Conservation (phyloP, 208 protist species). For the Trypanosoma cruzi region DNA sequence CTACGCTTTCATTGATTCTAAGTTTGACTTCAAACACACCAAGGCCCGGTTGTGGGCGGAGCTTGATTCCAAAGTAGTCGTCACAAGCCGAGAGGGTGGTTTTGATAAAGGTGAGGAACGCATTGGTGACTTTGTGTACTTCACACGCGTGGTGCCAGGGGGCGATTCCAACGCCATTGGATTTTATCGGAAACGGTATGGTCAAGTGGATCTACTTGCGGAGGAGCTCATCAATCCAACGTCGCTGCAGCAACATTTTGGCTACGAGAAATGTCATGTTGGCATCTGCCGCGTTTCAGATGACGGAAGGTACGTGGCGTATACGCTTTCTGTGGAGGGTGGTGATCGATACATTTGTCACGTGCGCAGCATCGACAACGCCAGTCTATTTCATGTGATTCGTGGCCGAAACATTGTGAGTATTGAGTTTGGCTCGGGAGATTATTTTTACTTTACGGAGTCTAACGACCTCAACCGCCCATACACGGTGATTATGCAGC, state of each 20-base stretch:
- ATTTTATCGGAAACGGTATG: slow-evolving; percentile 90
- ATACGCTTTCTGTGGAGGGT: slow-evolving; percentile 90
- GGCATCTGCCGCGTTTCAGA: slow-evolving; percentile 90
- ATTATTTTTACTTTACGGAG: slow-evolving; percentile 91
- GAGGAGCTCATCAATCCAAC: slow-evolving; percentile 92
- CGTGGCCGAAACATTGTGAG: slow-evolving; percentile 90
- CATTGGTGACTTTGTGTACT: slow-evolving; percentile 92
- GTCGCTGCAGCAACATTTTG: slow-evolving; percentile 86
- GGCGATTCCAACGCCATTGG: slow-evolving; percentile 75
- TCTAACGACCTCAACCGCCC: slow-evolving; percentile 90
- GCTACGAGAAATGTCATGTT: slow-evolving; percentile 85
- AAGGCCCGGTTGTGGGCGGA: slow-evolving; percentile 86
- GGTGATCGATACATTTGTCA: slow-evolving; percentile 92
- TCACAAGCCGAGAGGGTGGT: slow-evolving; percentile 85
- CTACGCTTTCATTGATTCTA: slow-evolving; percentile 63
- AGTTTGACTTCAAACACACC: slow-evolving; percentile 87
- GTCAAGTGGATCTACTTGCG: slow-evolving; percentile 82
- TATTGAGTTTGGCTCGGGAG: slow-evolving; percentile 88
- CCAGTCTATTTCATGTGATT: slow-evolving; percentile 90
- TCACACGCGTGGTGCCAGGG: slow-evolving; percentile 78
- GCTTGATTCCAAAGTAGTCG: slow-evolving; percentile 83
- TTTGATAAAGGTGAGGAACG: slow-evolving; percentile 93
- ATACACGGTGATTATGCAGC: slow-evolving; percentile 88
- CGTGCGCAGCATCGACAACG: slow-evolving; percentile 89
- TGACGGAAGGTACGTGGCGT: slow-evolving; percentile 87